Evolutionary conservation across 352 stramenopile species (phyloP), one percentile per base, ranked within the genome.

Genomic region (Blastocystis sp.): DNA sequence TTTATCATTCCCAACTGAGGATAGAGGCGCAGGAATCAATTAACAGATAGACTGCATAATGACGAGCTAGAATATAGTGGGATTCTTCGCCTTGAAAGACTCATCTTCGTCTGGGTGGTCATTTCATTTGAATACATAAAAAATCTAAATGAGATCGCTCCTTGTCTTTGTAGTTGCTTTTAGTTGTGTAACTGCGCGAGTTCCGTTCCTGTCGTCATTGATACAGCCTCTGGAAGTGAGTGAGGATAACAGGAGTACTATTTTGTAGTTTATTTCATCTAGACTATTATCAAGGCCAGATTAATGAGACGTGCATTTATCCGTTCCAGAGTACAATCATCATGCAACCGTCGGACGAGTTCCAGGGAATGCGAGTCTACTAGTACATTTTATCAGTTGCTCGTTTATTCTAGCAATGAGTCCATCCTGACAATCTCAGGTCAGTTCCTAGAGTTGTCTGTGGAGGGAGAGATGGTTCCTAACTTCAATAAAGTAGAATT

Each of bases 281-380:
- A 84, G 73, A 56, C 1, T 84, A 84, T 23, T 66, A 66, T 45
- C 3, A 54, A 13, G 73, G 50, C 6, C 8, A 26, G 3, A 45
- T 84, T 8, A 68, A 34, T 2, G 62, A 84, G 15, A 68, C 23
- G 2, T 54, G 23, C 9, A 53, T 69, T 53, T 84, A 50, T 43
- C 73, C 73, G 4, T 84, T 84, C 56, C 73, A 84, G 73, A 56
- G 73, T 34, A 84, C 73, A 23, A 61, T 84, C 15, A 68, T 84
- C 18, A 84, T 84, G 13, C 64, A 84, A 37, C 13, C 68, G 20
- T 69, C 73, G 26, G 53, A 84, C 29, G 39, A 68, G 26, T 69
- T 41, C 23, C 50, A 66, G 9, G 41, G 34, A 34, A 39, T 45
- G 4, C 54, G 18, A 26, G 73, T 63, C 43, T 50, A 68, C 34